Evolutionary conservation across 2,329 filamentous ascomycete genomes (phyloP), one percentile per base, ranked within the genome.

Genomic region (Lasiodiplodia hormozganensis): DNA sequence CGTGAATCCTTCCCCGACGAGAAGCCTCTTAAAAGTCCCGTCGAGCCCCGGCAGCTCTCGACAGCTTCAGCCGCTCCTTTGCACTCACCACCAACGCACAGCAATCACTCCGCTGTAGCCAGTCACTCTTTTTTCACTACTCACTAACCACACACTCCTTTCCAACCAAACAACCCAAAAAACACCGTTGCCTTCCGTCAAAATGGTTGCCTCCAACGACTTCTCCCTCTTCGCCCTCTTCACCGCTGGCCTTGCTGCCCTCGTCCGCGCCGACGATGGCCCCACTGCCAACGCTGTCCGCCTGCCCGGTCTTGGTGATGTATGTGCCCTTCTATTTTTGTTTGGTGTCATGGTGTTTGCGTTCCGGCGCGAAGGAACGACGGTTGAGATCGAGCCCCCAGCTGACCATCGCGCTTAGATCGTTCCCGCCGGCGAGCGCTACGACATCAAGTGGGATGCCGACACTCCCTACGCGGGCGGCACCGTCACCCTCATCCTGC

Each of bases 371-470:
- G 36, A 31, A 31, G 57, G 57, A 49, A 36, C 11, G 8, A 18
- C 28, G 40, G 43, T 16, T 4, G 56, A 5, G 56, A 43, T 28
- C 34, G 56, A 54, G 23, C 56, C 58, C 25, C 60, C 52, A 53
- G 38, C 67, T 68, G 40, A 68, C 67, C 40, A 51, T 16, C 28
- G 52, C 54, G 25, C 62, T 21, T 70, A 80, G 76, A 76, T 84
- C 66, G 86, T 90, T 67, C 83, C 85, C n/a, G 86, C 79, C 70
- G 87, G 86, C 77, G 75, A 83, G 76, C 74, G 81, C 68, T 90
- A 82, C 83, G 82, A 80, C 74, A 87, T 90, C 82, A 87, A 82
- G 71, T 90, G 88, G 88, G 71, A 81, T 70, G 80, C 83, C 60
- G 83, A 80, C 72, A 82, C 82, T 67, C 68, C 76, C 67, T 68